Percentiles rank a stretch among this genome's conserved stretches.
phyloP scores from a whole-genome alignment of 805 yeast genomes.

The Barnettozyma sucrosica region DNA sequence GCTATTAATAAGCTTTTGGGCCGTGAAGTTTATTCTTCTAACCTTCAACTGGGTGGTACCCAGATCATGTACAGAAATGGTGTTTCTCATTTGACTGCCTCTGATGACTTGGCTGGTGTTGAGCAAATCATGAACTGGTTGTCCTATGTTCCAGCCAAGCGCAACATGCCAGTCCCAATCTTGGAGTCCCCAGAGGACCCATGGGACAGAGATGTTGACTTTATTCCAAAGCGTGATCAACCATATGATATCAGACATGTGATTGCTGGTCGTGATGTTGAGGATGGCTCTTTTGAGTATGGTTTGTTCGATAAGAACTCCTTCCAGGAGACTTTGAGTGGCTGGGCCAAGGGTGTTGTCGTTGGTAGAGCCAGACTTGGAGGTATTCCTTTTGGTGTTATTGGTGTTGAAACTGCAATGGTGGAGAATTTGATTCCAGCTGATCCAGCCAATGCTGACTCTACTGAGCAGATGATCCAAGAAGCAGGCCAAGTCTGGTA shows the following conservation, averaged over 20 bases:
- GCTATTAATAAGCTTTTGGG: slow-evolving; percentile 96
- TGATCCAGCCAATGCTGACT: slow-evolving; percentile 96
- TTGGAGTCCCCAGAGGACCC: slow-evolving; percentile 64
- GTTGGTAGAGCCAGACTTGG: slow-evolving; percentile 98
- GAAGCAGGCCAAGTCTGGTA: slow-evolving; percentile 99
- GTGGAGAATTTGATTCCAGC: slow-evolving; percentile 93
- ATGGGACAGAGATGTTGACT: slow-evolving; percentile 94
- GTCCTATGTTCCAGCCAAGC: slow-evolving; percentile 87
- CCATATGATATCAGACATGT: slow-evolving; percentile 91
- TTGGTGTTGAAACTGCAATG: slow-evolving; percentile 89
- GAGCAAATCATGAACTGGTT: slow-evolving; percentile 93
- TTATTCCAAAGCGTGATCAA: slow-evolving; percentile 62
- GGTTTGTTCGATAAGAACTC: slow-evolving; percentile 93
- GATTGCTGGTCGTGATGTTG: slow-evolving; percentile 77
- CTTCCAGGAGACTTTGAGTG: slow-evolving; percentile 92
- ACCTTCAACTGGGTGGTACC: slow-evolving; percentile 98
- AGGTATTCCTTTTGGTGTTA: slow-evolving; percentile 98
- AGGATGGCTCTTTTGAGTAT: slow-evolving; percentile 63
- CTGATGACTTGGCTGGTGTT: slow-evolving; percentile 94
- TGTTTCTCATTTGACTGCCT: slow-evolving; percentile 96
- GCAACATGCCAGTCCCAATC: slow-evolving; percentile 87
- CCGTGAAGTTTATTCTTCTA: slow-evolving; percentile 93
- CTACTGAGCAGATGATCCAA: slow-evolving; percentile 79
- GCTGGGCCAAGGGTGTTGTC: slow-evolving; percentile 99
- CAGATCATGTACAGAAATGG: slow-evolving; percentile 98